Base-by-base conservation (phyloP, 139 green algal genomes). In the Tetradesmus obliquus region DNA sequence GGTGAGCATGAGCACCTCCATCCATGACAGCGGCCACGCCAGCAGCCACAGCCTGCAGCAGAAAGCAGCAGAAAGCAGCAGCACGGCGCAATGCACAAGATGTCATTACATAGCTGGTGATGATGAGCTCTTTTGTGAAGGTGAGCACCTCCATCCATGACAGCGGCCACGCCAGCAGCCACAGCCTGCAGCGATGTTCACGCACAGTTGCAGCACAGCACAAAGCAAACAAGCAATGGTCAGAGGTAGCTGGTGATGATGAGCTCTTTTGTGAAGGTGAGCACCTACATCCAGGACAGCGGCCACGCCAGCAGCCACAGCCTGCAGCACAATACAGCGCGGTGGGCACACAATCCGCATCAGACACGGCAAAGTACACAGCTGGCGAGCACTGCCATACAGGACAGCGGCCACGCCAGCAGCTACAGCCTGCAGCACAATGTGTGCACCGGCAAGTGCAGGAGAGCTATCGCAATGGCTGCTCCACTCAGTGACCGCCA, bases 231-330 rank as follows among this genome's bases (percentile, higher is more conserved):
- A 82, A 1, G 94, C 55, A 96, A 58, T n/a, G 81, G 82, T 0
- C 94, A 93, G 54, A 96, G 93, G 69, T 94, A 95, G 20, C 93
- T 92, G 0, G 94, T 96, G 79, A 96, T 95, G 79, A 96, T 96
- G 0, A 96, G 88, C 93, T 96, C 94, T 87, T 96, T 96, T 55
- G 93, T 92, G 81, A 96, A 96, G 0, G 95, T 95, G 66, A 96
- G 93, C 12, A 96, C 93, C 83, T 96, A 93, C 93, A 95, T 95
- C n/a, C 95, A 93, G 1, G 89, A 94, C 5, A 96, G 90, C 1
- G 95, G 95, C 93, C 95, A 96, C 74, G 95, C 90, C 12, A 96
- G 89, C 12, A 90, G 60, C 93, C 93, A 96, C 53, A 96, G 82
- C 91, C 92, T 94, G 91, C 71, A 82, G 62, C 89, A 90, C 72